Percentiles rank a stretch among this genome's conserved stretches.
Conservation (phyloP, 495 filamentous ascomycete species). For the Lasiosphaeria miniovina region DNA sequence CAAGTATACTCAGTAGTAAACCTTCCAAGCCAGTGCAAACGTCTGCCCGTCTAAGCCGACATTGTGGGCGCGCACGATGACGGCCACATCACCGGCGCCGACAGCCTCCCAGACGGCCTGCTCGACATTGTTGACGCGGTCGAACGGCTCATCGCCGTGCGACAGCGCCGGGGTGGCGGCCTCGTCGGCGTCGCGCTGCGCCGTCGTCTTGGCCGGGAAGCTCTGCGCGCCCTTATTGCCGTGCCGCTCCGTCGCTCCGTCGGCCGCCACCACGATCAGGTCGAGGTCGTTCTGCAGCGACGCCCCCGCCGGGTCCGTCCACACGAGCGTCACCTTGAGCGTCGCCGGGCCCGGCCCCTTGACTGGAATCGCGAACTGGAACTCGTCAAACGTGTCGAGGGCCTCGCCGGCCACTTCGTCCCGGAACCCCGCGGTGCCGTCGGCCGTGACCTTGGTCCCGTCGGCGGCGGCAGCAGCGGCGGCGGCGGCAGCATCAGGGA, state of each 20-base stretch:
- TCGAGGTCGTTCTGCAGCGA: constrained; percentile 3
- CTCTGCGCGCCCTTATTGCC: background rate
- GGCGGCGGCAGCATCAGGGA: no score
- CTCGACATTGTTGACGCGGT: constrained; percentile 6
- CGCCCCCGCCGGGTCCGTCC: background rate
- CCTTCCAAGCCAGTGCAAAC: background rate
- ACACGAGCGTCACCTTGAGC: background rate
- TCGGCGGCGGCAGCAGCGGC: no score
- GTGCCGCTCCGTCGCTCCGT: background rate
- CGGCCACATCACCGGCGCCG: background rate
- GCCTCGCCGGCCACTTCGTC: no score
- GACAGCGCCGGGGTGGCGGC: background rate
- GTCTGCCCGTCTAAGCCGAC: background rate
- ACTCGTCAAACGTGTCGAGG: no score
- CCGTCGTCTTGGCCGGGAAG: background rate
- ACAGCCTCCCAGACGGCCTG: constrained; percentile 1
- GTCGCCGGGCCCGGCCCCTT: no score
- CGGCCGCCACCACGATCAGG: constrained; percentile 1
- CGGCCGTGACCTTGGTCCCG: no score
- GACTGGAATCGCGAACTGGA: no score
- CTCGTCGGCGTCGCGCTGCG: background rate
- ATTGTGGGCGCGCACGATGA: background rate
- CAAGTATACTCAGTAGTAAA: background rate
- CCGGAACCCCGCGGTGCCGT: no score
- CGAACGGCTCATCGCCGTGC: background rate